Percentiles rank a stretch among this genome's conserved stretches.
Conservation (phyloP, 106 monocot species). For the Xerophyta viscosa region DNA sequence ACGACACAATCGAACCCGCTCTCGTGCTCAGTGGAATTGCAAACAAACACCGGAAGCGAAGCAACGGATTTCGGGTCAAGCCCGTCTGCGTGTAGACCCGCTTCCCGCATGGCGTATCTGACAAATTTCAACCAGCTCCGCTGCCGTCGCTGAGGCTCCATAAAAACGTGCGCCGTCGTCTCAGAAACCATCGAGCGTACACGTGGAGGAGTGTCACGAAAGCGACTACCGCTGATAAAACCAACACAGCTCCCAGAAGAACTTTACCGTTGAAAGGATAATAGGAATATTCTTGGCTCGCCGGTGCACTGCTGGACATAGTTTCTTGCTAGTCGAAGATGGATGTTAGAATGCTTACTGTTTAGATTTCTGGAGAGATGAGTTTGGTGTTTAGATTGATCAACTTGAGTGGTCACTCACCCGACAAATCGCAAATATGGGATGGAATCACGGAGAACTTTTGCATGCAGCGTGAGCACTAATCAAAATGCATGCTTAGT, state of each 20-base stretch:
- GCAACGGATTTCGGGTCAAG: neutral
- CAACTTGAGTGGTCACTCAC: neutral
- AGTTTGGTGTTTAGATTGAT: too few relatives aligned
- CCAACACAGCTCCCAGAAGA: neutral
- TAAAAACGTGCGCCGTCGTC: neutral
- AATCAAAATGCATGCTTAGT: neutral
- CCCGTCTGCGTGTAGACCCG: neutral
- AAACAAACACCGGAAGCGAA: neutral
- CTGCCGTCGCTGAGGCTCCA: too few relatives aligned
- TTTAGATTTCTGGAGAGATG: too few relatives aligned
- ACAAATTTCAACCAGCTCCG: neutral
- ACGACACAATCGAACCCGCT: constrained; percentile 17
- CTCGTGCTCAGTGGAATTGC: neutral
- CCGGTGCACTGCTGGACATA: neutral
- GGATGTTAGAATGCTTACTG: too few relatives aligned
- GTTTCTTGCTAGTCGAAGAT: neutral
- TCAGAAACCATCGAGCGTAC: neutral
- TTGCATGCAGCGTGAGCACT: neutral
- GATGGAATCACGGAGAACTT: too few relatives aligned
- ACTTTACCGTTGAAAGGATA: neutral
- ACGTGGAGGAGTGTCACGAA: neutral
- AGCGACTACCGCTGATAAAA: neutral
- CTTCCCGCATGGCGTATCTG: neutral
- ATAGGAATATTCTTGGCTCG: neutral
- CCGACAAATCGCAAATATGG: too few relatives aligned